phyloP scores from a whole-genome alignment of 140 eudicot species.

The Stevia rebaudiana region DNA sequence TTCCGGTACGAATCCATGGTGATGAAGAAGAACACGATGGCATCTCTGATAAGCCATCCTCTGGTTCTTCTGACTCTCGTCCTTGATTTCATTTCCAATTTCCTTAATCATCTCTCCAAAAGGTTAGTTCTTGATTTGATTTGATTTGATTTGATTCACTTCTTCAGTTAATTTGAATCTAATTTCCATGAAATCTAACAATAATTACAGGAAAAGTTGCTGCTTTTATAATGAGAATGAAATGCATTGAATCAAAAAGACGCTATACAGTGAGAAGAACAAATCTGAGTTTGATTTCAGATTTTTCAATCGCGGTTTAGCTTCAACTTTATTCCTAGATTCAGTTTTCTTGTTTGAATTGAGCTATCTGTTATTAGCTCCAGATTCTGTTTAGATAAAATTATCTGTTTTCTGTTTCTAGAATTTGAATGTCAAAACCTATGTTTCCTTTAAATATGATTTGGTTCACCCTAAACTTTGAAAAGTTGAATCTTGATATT shows the following conservation, averaged over 20 bases:
- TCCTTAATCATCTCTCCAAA: constrained; percentile 13
- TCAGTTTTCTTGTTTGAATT: constrained; percentile 26
- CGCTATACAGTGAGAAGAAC: constrained; percentile 32
- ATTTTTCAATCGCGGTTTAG: constrained; percentile 42
- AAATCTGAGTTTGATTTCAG: constrained; percentile 43
- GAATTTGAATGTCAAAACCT: neutral
- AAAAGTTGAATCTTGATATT: neutral
- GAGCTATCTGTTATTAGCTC: constrained; percentile 43
- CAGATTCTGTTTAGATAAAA: constrained; percentile 26
- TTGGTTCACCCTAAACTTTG: neutral
- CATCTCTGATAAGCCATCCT: constrained; percentile 68
- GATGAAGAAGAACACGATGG: constrained; percentile 83
- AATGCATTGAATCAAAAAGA: constrained; percentile 38
- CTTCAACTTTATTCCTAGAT: constrained; percentile 15
- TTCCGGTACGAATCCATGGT: constrained; percentile 83
- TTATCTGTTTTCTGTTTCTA: constrained; percentile 22
- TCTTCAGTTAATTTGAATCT: neutral
- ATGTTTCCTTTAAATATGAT: constrained; percentile 9
- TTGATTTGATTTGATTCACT: too few species aligned
- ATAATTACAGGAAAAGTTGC: constrained; percentile 25
- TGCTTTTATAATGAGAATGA: constrained; percentile 20
- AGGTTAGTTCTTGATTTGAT: constrained; percentile 34
- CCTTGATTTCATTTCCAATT: constrained; percentile 39
- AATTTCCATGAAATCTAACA: neutral
- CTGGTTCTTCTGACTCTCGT: constrained; percentile 89